Conservation (phyloP, 2,329 filamentous ascomycete species). For the Metarhizium humberi region DNA sequence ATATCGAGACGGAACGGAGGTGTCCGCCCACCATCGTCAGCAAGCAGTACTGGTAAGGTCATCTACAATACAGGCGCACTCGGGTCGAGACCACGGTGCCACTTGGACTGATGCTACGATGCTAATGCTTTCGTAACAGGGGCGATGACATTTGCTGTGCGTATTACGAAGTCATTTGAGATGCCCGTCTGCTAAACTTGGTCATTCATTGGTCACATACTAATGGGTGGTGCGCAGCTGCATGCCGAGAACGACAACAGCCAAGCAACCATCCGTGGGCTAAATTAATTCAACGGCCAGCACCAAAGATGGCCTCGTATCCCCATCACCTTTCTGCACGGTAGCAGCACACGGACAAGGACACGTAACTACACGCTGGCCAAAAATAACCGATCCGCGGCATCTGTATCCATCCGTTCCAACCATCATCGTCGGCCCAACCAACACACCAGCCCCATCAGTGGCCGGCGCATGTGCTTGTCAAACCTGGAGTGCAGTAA, state of each 20-base stretch:
- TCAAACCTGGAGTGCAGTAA: too few species aligned
- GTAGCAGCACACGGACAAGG: conserved; percentile 1
- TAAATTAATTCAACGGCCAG: conserved; percentile 26
- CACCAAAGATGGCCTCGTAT: conserved; percentile 17
- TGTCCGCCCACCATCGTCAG: conserved; percentile 34
- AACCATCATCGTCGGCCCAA: too few species aligned
- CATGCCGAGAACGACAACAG: conserved; percentile 29
- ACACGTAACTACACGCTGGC: too few species aligned
- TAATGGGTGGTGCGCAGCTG: conserved; percentile 19
- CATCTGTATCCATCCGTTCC: neutral
- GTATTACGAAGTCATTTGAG: conserved; percentile 9
- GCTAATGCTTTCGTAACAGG: conserved; percentile 20
- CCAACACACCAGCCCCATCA: too few species aligned
- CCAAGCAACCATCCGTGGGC: conserved; percentile 29
- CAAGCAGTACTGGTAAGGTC: conserved; percentile 34
- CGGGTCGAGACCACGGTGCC: neutral
- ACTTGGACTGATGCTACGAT: neutral
- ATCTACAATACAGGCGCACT: neutral
- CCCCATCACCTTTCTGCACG: conserved; percentile 19
- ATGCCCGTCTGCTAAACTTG: neutral
- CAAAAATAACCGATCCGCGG: neutral
- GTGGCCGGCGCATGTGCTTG: too few species aligned
- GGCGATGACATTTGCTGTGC: conserved; percentile 36
- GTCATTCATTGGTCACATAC: conserved; percentile 3
- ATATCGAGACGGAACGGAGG: conserved; percentile 33